These are phyloP conservation scores for Aegle marmelos DNA, from an alignment of 345 rosid genomes.

Conservation along the genomic window DNA sequence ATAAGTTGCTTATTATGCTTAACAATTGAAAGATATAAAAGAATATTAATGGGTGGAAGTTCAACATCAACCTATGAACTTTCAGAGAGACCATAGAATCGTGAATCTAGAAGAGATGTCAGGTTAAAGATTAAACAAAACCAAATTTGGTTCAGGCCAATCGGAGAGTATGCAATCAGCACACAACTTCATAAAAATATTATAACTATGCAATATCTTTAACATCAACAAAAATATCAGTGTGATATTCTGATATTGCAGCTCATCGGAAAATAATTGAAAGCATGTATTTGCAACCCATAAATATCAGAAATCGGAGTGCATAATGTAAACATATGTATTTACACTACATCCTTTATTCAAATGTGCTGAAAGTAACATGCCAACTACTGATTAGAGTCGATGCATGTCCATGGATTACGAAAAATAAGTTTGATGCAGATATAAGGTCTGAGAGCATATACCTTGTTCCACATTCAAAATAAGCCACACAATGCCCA, in stretches of 20 bases:
- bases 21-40: not conserved
- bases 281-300: not conserved
- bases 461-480: constrained; percentile 90
- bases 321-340: not conserved
- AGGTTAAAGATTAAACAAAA: not conserved
- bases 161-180: not conserved
- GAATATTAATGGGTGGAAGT: not conserved
- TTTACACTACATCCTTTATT: not conserved
- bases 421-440: not conserved
- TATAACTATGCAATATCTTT: not conserved
- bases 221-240: not conserved
- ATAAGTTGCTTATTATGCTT: not conserved
- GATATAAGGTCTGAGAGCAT: not conserved
- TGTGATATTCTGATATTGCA: not conserved
- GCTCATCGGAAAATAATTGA: not conserved
- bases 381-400: not conserved
- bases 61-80: not conserved
- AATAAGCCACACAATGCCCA: constrained; percentile 94
- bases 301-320: not conserved
- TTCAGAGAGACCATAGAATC: not conserved
- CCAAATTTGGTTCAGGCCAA: not conserved
- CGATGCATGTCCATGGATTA: not conserved
- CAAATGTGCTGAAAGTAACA: not conserved
- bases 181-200: not conserved
- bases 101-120: not conserved